Conservation (phyloP, 2,329 filamentous ascomycete species). For the Arthrobotrys iridis region DNA sequence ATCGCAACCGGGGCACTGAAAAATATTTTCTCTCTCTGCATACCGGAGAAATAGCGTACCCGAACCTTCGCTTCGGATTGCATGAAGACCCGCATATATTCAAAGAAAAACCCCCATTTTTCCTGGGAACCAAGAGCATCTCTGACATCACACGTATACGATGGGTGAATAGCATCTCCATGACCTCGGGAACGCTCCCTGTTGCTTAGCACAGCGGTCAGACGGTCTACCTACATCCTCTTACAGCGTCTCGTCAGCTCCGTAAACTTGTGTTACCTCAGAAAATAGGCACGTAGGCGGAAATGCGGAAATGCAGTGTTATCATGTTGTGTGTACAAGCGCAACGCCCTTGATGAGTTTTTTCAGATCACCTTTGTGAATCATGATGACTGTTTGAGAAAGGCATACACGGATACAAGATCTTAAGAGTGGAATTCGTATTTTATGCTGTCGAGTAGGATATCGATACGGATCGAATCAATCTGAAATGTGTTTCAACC, state of each 20-base stretch:
- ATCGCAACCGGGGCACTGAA: constrained; percentile 5
- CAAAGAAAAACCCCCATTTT: no score
- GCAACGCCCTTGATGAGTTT: background rate
- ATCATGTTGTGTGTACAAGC: background rate
- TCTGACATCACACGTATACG: background rate
- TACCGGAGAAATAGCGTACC: background rate
- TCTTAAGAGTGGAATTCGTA: no score
- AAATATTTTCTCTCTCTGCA: background rate
- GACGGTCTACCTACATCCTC: background rate
- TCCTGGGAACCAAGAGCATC: background rate
- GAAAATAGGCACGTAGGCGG: background rate
- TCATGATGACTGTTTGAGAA: background rate
- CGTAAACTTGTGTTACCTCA: background rate
- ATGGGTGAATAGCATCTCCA: background rate
- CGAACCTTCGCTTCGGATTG: background rate
- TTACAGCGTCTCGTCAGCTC: no score
- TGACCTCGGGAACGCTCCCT: background rate
- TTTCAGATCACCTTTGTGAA: background rate
- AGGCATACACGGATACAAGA: no score
- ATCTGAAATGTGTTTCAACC: background rate
- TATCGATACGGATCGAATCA: no score
- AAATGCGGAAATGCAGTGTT: background rate
- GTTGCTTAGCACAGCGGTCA: background rate
- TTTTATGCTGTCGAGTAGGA: background rate
- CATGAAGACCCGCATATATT: background rate